Conservation (phyloP, 768 basidiomycete species). For the Fistulinella prunicolor region DNA sequence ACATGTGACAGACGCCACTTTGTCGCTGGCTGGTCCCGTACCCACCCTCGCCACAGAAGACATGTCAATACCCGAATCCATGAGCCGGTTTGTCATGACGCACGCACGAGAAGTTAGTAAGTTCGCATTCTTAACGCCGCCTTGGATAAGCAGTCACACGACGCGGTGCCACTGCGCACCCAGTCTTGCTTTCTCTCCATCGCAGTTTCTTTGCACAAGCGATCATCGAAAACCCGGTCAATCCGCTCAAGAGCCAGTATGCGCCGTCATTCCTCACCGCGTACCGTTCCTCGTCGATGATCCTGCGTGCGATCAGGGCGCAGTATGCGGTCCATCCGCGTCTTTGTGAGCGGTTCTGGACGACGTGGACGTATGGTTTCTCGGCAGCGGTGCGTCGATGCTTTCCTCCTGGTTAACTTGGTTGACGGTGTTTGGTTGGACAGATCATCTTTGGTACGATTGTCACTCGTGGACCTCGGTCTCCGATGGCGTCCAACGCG, state of each 20-base stretch:
- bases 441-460: conserved; percentile 80
- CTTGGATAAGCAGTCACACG: not conserved
- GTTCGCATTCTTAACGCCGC: conserved; percentile 9
- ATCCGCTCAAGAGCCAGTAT: conserved; percentile 64
- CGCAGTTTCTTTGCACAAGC: conserved; percentile 70
- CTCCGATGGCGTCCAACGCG: conserved; percentile 62
- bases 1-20: conserved; percentile 37
- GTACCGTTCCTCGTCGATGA: conserved; percentile 54
- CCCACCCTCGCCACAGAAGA: conserved; percentile 14
- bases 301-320: conserved; percentile 48
- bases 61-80: conserved; percentile 24
- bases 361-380: conserved; percentile 60
- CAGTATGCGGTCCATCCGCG: conserved; percentile 47
- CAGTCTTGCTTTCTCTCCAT: conserved; percentile 62
- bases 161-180: not conserved
- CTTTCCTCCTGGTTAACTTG: not conserved
- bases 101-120: conserved; percentile 37
- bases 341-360: conserved; percentile 55
- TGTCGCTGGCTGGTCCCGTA: conserved; percentile 30
- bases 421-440: not conserved
- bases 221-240: conserved; percentile 60
- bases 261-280: conserved; percentile 63
- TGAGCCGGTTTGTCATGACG: conserved; percentile 38
- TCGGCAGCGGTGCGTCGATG: conserved; percentile 45
- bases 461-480: conserved; percentile 69